Conservation (phyloP, 352 stramenopile genomes). For the Phytophthora rubi region DNA sequence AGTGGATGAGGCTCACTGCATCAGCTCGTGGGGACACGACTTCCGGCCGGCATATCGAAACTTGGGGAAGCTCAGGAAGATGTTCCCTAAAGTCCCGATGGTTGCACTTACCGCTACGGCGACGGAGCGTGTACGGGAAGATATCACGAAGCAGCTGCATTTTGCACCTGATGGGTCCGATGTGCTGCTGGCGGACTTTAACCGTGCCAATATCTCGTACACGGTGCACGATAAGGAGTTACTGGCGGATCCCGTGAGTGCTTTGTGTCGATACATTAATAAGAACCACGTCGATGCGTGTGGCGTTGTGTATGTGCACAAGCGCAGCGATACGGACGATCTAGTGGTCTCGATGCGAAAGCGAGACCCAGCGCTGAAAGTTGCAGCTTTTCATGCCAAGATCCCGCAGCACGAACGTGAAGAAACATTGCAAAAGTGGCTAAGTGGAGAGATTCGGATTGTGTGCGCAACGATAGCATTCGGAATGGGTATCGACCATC, state of each 20-base stretch:
- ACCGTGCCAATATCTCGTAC: conserved; percentile 68
- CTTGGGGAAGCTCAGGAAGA: conserved; percentile 45
- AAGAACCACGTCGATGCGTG: conserved; percentile 40
- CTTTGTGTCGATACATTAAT: conserved; percentile 50
- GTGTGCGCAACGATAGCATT: conserved; percentile 95
- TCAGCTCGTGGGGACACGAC: conserved; percentile 92
- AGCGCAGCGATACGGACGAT: conserved; percentile 56
- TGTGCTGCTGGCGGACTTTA: conserved; percentile 62
- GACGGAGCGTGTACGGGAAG: conserved; percentile 60
- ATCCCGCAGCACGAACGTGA: conserved; percentile 47
- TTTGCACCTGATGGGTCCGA: conserved; percentile 41
- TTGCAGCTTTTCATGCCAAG: conserved; percentile 65
- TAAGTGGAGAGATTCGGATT: conserved; percentile 60
- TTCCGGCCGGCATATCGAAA: conserved; percentile 82
- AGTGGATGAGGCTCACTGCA: conserved; percentile 93
- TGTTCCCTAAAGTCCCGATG: conserved; percentile 52
- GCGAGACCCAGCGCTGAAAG: conserved; percentile 28
- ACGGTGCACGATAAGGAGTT: conserved; percentile 56
- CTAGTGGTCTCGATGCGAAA: conserved; percentile 44
- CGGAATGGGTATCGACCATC: conserved; percentile 93
- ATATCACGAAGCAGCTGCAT: conserved; percentile 59
- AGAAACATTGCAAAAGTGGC: conserved; percentile 54
- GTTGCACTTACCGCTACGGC: conserved; percentile 93
- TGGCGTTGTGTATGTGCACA: conserved; percentile 66
- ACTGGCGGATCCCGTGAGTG: conserved; percentile 48